These are phyloP conservation scores for Puccinia triticina DNA, from an alignment of 1,284 basidiomycete species.

Conservation along the genomic window DNA sequence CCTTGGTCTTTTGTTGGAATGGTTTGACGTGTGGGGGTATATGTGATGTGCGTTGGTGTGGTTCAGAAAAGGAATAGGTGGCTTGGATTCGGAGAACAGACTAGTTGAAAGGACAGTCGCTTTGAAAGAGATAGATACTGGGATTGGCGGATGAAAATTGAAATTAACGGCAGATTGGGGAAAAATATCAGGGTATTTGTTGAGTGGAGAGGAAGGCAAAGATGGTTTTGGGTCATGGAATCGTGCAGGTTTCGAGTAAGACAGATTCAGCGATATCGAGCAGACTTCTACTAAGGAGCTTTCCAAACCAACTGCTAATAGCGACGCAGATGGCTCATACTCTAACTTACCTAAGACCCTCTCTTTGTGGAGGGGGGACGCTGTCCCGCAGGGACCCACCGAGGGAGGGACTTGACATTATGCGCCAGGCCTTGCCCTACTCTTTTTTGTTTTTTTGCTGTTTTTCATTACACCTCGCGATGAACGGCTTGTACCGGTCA, in stretches of 20 bases:
- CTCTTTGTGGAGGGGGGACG: neutral
- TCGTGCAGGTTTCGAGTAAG: neutral
- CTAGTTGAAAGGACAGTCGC: neutral
- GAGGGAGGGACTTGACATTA: too few species aligned
- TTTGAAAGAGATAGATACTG: neutral
- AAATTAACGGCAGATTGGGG: conserved; percentile 5
- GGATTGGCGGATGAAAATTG: neutral
- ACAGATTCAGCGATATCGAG: neutral
- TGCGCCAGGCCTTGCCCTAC: too few species aligned
- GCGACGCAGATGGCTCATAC: neutral
- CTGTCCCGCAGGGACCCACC: too few species aligned
- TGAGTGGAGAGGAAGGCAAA: neutral
- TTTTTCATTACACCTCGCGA: too few species aligned
- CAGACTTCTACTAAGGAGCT: neutral
- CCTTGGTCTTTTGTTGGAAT: neutral
- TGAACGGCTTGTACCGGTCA: too few species aligned
- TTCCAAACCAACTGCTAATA: neutral
- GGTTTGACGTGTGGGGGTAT: neutral
- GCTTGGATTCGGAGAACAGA: conserved; percentile 9
- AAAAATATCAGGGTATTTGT: neutral
- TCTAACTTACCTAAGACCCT: too few species aligned
- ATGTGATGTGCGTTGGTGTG: neutral
- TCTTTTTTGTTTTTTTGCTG: too few species aligned
- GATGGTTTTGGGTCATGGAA: neutral
- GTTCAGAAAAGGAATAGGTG: neutral